Conservation (phyloP, 345 rosid species). For the Citropsis articulata region DNA sequence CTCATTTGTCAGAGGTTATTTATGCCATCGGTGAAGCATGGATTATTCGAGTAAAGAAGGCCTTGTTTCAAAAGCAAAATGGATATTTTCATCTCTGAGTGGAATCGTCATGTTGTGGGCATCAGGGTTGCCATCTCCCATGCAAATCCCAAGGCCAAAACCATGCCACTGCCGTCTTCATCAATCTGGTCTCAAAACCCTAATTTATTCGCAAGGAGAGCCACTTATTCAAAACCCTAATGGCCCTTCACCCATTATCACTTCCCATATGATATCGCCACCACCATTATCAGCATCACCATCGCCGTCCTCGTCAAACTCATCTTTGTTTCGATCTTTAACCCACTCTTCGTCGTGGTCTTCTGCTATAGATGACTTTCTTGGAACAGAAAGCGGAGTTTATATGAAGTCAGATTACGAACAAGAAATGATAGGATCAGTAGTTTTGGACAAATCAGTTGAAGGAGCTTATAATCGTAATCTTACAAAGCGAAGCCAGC, state of each 20-base stretch:
- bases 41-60: neutral
- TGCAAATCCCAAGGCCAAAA: conserved; percentile 14
- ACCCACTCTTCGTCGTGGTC: conserved; percentile 23
- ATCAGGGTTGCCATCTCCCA: conserved; percentile 12
- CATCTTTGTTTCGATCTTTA: conserved; percentile 4
- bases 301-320: neutral
- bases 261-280: conserved; percentile 12
- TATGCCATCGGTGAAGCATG: neutral
- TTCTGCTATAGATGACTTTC: conserved; percentile 27
- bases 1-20: neutral
- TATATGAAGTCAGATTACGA: conserved; percentile 11
- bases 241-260: conserved; percentile 7
- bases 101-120: conserved; percentile 14
- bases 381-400: conserved; percentile 43
- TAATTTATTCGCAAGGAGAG: conserved; percentile 11
- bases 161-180: neutral
- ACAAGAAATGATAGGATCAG: neutral
- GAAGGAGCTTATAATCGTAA: neutral
- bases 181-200: conserved; percentile 32
- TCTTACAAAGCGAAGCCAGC: neutral
- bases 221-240: neutral
- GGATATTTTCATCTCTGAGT: conserved; percentile 19
- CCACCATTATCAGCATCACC: neutral
- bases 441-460: neutral
- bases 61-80: conserved; percentile 20